These are phyloP conservation scores for Zygnema cylindricum DNA, from an alignment of 139 green algal species.

Conservation along the genomic window DNA sequence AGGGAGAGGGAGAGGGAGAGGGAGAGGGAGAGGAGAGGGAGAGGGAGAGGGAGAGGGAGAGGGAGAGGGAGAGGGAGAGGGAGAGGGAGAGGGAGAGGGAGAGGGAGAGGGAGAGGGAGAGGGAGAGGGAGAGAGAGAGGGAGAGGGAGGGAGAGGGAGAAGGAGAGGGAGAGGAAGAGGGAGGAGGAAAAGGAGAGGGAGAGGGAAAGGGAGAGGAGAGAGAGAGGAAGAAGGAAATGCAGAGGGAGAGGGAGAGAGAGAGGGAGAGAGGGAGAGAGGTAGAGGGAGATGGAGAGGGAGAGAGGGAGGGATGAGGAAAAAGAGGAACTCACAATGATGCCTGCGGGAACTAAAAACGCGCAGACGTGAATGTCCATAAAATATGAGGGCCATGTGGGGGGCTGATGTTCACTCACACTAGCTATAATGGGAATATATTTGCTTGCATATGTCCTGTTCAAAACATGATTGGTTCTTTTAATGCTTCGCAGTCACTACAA, in stretches of 20 bases:
- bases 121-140: constrained; percentile 13
- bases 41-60: constrained; percentile 17
- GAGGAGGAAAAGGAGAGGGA: background rate
- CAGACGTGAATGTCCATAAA: constrained; percentile 78
- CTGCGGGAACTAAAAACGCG: constrained; percentile 57
- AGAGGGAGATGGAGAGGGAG: constrained; percentile 11
- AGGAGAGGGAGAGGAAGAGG: constrained; percentile 11
- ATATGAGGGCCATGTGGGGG: constrained; percentile 87
- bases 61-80: constrained; percentile 9
- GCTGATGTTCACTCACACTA: constrained; percentile 69
- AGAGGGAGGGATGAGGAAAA: background rate
- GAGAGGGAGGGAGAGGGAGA: constrained; percentile 5
- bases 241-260: constrained; percentile 12
- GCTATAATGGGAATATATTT: constrained; percentile 98
- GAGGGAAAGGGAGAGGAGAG: background rate
- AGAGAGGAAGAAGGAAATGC: background rate
- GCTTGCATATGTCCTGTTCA: constrained; percentile 77
- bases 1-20: constrained; percentile 19
- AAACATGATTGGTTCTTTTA: too few species aligned
- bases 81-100: constrained; percentile 3
- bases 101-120: constrained; percentile 20
- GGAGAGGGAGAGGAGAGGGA: background rate
- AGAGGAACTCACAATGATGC: constrained; percentile 52
- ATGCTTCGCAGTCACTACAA: too few species aligned
- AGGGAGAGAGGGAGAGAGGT: background rate